A percentile compares a stretch with the other conserved stretches of the same genome.
Conservation (phyloP, 768 basidiomycete species). For the Omphalotus guepiniiformis region DNA sequence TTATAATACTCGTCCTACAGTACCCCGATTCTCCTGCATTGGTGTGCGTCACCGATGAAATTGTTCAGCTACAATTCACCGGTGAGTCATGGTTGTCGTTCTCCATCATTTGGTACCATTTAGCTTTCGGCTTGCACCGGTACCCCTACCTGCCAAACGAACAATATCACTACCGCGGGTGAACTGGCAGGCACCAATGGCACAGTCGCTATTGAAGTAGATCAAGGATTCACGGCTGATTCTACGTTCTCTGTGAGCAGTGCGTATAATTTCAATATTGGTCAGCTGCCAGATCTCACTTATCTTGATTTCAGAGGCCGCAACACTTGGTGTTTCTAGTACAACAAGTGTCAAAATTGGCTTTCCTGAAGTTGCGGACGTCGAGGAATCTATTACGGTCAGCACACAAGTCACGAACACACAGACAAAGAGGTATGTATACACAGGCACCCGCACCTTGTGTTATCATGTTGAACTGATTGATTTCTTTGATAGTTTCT, state of each 20-base stretch:
- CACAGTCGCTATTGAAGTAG: not conserved
- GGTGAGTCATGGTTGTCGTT: not conserved
- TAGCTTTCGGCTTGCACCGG: not conserved
- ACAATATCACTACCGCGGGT: not conserved
- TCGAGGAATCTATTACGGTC: not conserved
- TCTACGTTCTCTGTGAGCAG: not conserved
- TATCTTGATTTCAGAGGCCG: not conserved
- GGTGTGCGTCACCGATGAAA: not conserved
- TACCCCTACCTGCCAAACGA: not conserved
- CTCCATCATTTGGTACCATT: not conserved
- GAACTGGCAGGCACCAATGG: not conserved
- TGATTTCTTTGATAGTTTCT: not conserved
- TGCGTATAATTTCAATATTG: not conserved
- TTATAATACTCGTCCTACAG: not conserved
- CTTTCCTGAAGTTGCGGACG: not conserved
- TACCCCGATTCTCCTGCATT: not conserved
- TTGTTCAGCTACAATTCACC: not conserved
- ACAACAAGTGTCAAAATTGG: not conserved
- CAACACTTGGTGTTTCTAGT: not conserved
- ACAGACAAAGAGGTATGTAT: not conserved
- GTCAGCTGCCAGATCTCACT: not conserved
- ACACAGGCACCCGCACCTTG: not conserved
- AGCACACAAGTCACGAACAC: not conserved
- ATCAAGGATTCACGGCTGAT: not conserved
- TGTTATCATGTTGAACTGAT: not conserved